phyloP scores from a whole-genome alignment of 768 basidiomycete species.

The Lactarius deliciosus region DNA sequence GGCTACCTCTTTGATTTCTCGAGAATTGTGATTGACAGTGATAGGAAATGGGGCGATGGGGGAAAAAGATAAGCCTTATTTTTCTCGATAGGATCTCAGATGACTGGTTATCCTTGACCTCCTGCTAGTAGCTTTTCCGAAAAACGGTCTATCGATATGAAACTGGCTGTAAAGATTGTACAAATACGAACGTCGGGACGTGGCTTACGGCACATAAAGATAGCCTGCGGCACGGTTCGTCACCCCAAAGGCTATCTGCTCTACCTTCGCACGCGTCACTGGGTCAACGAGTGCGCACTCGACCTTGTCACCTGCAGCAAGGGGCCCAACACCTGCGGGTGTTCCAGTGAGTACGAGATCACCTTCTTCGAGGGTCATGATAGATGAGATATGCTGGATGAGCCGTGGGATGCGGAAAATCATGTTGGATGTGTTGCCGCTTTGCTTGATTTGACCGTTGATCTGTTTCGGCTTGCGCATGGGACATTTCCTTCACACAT shows the following conservation, averaged over 20 bases:
- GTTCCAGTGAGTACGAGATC: slow-evolving; percentile 93
- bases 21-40: too few species aligned
- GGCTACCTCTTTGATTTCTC: too few species aligned
- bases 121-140: too few species aligned
- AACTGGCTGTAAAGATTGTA: neutral
- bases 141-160: too few species aligned
- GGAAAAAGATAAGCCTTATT: too few species aligned
- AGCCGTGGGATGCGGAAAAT: slow-evolving; percentile 87
- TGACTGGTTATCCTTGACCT: too few species aligned
- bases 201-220: slow-evolving; percentile 40
- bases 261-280: slow-evolving; percentile 52
- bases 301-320: slow-evolving; percentile 74
- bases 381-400: slow-evolving; percentile 88
- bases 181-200: neutral
- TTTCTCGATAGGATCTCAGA: too few species aligned
- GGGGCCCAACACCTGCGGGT: slow-evolving; percentile 83
- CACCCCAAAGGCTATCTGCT: slow-evolving; percentile 62
- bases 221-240: slow-evolving; percentile 71
- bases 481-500: neutral
- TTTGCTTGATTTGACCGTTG: slow-evolving; percentile 80
- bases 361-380: slow-evolving; percentile 98
- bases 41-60: too few species aligned
- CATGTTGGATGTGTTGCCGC: slow-evolving; percentile 86
- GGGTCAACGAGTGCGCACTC: slow-evolving; percentile 66
- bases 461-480: slow-evolving; percentile 48